phyloP scores from a whole-genome alignment of 106 monocot genomes.

The Narthecium ossifragum region DNA sequence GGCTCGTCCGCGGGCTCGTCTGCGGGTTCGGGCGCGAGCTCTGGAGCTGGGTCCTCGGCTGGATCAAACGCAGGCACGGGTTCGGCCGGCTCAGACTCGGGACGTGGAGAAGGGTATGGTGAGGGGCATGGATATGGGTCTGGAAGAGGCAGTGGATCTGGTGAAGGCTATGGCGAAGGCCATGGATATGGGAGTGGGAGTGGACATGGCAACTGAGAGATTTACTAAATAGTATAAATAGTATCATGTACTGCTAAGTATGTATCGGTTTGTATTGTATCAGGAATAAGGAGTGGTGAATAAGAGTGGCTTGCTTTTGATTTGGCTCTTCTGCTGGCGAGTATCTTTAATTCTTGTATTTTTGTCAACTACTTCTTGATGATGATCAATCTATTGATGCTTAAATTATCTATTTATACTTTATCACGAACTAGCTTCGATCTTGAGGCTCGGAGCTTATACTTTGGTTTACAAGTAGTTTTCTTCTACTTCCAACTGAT shows the following conservation, averaged over 20 bases:
- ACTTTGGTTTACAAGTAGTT: no score
- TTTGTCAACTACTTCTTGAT: no score
- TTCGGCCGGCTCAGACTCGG: not conserved
- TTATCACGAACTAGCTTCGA: no score
- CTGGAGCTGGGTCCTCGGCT: not conserved
- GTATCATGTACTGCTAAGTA: not conserved
- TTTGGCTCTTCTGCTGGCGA: no score
- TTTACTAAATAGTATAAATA: not conserved
- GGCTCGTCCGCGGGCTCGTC: slow-evolving; percentile 1
- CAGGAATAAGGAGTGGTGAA: not conserved
- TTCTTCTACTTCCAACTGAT: no score
- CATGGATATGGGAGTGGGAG: slow-evolving; percentile 1
- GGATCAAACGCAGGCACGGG: not conserved
- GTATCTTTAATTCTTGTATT: no score
- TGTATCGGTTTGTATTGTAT: not conserved
- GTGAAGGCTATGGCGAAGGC: slow-evolving; percentile 1
- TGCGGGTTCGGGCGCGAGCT: not conserved
- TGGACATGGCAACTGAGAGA: not conserved
- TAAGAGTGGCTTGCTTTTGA: no score
- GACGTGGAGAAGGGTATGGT: slow-evolving; percentile 6
- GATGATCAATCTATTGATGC: no score
- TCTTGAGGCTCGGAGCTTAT: no score
- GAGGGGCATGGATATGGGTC: slow-evolving; percentile 1
- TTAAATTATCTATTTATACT: no score
- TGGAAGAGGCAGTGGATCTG: not conserved